Evolutionary conservation across 305 asterid genomes (phyloP).

Genomic region (Solanum hybrid): DNA sequence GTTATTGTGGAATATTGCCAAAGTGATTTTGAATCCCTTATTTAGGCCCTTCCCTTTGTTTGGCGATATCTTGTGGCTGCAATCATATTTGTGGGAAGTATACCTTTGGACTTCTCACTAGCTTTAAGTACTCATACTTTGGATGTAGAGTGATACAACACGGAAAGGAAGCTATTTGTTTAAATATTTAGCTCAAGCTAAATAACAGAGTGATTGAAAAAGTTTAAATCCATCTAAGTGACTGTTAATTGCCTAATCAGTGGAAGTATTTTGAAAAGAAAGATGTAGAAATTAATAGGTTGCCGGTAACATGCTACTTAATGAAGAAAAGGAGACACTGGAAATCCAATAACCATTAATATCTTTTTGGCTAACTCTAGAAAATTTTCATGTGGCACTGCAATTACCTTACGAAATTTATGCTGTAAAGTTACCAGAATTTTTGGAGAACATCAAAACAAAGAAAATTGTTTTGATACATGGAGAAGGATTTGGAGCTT

Average conservation of each 20-base stretch:
- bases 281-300: too few species aligned
- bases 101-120: not conserved
- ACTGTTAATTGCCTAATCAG: not conserved
- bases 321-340: not conserved
- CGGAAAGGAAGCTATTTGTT: not conserved
- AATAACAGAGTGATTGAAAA: not conserved
- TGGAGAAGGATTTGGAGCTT: constrained; percentile 98
- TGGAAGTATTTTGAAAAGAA: not conserved
- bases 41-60: not conserved
- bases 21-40: not conserved
- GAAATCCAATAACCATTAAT: not conserved
- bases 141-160: not conserved
- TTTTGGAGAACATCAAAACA: constrained; percentile 69
- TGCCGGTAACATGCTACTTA: too few species aligned
- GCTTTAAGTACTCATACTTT: not conserved
- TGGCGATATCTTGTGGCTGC: not conserved
- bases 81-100: not conserved
- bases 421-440: constrained; percentile 54
- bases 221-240: not conserved
- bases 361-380: not conserved
- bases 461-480: constrained; percentile 83
- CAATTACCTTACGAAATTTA: constrained; percentile 3
- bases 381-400: not conserved
- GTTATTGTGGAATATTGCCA: not conserved
- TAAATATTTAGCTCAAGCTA: not conserved